A percentile compares a stretch with the other conserved stretches of the same genome.
phyloP scores from a whole-genome alignment of 345 rosid genomes.

The Cardamine occulta region DNA sequence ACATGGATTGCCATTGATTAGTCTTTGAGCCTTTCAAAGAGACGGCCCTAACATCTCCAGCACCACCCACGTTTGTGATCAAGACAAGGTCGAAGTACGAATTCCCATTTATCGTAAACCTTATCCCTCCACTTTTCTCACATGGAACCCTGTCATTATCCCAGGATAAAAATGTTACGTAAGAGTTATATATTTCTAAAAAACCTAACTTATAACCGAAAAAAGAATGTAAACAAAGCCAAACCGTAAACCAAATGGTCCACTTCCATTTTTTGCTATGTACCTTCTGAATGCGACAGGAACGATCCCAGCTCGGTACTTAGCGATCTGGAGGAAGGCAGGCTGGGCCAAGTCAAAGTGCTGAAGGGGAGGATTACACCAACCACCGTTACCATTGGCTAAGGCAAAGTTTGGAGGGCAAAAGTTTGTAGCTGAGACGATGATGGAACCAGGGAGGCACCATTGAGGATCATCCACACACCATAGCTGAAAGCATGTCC shows the following conservation, averaged over 20 bases:
- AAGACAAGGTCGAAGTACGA: slow-evolving; percentile 64
- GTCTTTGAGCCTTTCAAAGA: slow-evolving; percentile 63
- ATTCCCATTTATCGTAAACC: slow-evolving; percentile 63
- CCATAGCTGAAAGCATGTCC: slow-evolving; percentile 49
- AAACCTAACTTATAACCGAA: not conserved
- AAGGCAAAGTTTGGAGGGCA: slow-evolving; percentile 61
- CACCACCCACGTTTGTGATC: slow-evolving; percentile 67
- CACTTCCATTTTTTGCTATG: not conserved
- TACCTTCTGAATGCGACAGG: slow-evolving; percentile 59
- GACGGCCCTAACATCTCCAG: slow-evolving; percentile 64
- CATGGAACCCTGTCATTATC: slow-evolving; percentile 54
- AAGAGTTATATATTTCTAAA: not conserved
- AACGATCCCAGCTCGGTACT: slow-evolving; percentile 65
- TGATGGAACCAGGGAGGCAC: slow-evolving; percentile 50
- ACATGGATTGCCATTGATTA: slow-evolving; percentile 60
- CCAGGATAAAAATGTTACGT: not conserved
- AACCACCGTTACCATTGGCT: slow-evolving; percentile 61
- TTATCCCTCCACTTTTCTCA: slow-evolving; percentile 58
- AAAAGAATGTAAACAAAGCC: too few relatives aligned
- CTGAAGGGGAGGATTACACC: slow-evolving; percentile 72
- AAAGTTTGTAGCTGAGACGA: slow-evolving; percentile 54
- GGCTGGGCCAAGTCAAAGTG: slow-evolving; percentile 69
- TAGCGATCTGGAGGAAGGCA: slow-evolving; percentile 61
- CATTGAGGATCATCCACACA: slow-evolving; percentile 50
- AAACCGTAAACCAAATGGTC: not conserved